phyloP scores from a whole-genome alignment of 768 basidiomycete species.

The Tricholoma terreum region DNA sequence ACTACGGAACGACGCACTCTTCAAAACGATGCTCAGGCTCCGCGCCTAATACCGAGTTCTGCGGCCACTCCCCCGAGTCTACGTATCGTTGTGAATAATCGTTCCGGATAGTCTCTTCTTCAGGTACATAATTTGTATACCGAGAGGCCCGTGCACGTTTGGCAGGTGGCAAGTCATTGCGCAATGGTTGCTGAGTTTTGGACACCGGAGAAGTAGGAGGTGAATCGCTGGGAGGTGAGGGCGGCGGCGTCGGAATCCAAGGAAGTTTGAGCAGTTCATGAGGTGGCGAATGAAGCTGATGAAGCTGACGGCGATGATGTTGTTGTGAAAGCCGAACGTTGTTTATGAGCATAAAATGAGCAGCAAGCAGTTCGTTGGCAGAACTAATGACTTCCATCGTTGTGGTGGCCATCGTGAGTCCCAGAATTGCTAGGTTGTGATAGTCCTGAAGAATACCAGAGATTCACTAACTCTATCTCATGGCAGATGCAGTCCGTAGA shows the following conservation, averaged over 20 bases:
- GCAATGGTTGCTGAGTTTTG: conserved; percentile 32
- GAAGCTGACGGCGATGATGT: conserved; percentile 53
- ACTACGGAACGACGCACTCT: conserved; percentile 64
- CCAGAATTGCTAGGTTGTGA: neutral
- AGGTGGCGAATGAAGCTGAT: conserved; percentile 52
- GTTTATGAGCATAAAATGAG: conserved; percentile 56
- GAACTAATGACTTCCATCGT: conserved; percentile 53
- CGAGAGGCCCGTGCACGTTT: conserved; percentile 70
- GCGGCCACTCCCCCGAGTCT: conserved; percentile 89
- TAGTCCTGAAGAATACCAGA: neutral
- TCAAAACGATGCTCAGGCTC: conserved; percentile 86
- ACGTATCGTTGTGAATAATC: conserved; percentile 93
- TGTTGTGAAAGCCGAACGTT: conserved; percentile 57
- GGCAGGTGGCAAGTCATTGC: conserved; percentile 51
- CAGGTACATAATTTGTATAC: conserved; percentile 81
- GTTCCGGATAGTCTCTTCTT: conserved; percentile 95
- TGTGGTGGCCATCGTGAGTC: conserved; percentile 8
- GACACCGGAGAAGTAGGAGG: conserved; percentile 45
- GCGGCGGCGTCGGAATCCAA: conserved; percentile 54
- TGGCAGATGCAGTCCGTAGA: neutral
- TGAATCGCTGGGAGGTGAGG: conserved; percentile 48
- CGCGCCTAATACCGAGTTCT: conserved; percentile 89
- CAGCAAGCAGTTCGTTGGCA: conserved; percentile 62
- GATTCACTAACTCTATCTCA: neutral
- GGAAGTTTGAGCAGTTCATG: conserved; percentile 54